Evolutionary conservation across 2,329 filamentous ascomycete genomes (phyloP), one percentile per base, ranked within the genome.

Genomic region (Hymenoscyphus fraxineus): DNA sequence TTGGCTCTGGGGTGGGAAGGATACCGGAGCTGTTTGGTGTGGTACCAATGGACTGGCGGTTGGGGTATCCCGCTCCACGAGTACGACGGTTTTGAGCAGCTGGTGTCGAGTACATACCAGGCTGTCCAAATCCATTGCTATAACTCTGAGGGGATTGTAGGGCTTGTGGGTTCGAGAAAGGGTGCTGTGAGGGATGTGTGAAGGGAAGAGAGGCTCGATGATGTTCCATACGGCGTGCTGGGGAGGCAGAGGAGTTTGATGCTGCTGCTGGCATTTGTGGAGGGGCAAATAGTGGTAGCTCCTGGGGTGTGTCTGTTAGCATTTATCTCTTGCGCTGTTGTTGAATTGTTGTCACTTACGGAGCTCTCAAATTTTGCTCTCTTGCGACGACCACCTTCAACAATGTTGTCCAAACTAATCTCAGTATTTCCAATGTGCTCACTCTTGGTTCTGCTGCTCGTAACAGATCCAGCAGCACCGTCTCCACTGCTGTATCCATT

Each of bases 171-270:
- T 92, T 92, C 68, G 85, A 85, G 75, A 95, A 96, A 6, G 90
- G 90, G 72, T 93, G 91, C 72, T 95, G 91, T 60, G 87, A 86
- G 35, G 88, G 86, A 71, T 88, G 87, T 59, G 89, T 85, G 75
- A 91, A 96, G 3, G 92, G 90, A 81, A 96, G 75, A 76, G 88
- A 76, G 75, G 89, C 80, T 80, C 91, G 81, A 80, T 90, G 77
- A 62, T 91, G 80, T 79, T 91, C 85, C 78, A 90, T 82, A 60
- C 92, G 91, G 73, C 94, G 89, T 75, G 93, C 92, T 66, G 94
- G 94, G 35, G 94, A 98, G 60, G 96, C 90, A 22, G 94, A 98
- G n/a, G 93, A 94, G 73, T 94, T 93, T n/a, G 94, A 97, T n/a
- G 91, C 90, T 60, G 92, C 89, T 70, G 94, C 90, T 59, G 94